phyloP scores from a whole-genome alignment of 495 filamentous ascomycete genomes.

The Schizothecium vesticola region DNA sequence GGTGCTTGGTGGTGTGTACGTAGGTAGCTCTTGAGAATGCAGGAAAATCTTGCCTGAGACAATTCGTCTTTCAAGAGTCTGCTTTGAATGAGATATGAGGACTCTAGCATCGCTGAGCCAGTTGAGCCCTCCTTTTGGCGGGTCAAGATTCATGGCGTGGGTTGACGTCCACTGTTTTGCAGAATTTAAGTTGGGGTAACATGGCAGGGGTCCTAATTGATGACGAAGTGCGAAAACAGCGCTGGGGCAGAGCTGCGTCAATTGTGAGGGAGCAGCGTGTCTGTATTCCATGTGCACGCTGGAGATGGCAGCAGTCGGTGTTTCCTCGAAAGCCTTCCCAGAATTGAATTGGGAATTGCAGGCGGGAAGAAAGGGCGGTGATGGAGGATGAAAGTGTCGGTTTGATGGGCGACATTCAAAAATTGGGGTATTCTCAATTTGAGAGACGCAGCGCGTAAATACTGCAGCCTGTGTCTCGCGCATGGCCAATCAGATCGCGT shows the following conservation, averaged over 20 bases:
- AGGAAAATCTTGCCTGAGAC: not conserved
- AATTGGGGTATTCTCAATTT: not conserved
- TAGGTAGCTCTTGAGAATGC: not conserved
- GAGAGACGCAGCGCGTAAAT: not conserved
- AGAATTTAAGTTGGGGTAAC: not conserved
- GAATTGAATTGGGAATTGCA: not conserved
- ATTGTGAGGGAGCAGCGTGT: not conserved
- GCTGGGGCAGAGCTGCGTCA: not conserved
- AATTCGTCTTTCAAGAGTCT: not conserved
- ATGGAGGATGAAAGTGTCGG: not conserved
- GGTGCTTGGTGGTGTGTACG: not conserved
- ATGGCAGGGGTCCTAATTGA: not conserved
- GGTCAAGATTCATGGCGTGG: no score
- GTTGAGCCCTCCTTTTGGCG: not conserved
- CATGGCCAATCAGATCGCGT: not conserved
- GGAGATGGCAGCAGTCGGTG: not conserved
- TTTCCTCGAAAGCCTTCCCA: not conserved
- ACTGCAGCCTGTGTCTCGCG: not conserved
- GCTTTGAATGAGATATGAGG: not conserved
- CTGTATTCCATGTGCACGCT: not conserved
- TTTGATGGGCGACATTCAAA: not conserved
- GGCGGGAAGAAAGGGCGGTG: not conserved
- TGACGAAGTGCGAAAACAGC: not conserved
- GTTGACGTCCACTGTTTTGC: not conserved
- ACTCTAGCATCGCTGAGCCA: not conserved